Base-by-base conservation (phyloP, 371 early-diverging fungal genomes). In the Smittium culicis region DNA sequence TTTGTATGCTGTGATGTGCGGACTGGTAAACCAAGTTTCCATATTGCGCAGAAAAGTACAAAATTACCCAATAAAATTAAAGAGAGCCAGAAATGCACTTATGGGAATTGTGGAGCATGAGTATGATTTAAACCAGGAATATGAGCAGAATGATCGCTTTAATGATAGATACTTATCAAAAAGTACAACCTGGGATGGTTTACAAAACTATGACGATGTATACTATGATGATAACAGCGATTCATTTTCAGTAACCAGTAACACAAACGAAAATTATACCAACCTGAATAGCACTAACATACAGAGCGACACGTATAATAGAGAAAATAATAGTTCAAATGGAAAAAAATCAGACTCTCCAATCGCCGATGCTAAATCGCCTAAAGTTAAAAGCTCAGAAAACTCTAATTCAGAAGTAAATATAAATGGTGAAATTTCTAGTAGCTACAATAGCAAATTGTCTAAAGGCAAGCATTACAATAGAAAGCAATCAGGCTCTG, bases 101-200 rank as follows among this genome's bases (percentile, higher is more conserved):
- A 77, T 77, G 77, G 77, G 77, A 35, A 70, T 77, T 28, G 77
- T 77, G 8, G 77, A 77, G 64, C 72, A 75, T 31, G 76, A 60
- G 11, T 69, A 71, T 58, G 76, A 73, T 25, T 69, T 77, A 59
- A 72, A 70, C 30, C 70, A 68, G 34, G 77, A 77, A 61, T 68
- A 77, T 14, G 77, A 77, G 62, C 60, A 66, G 67, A 34, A 31
- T 27, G 34, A 61, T 30, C 54, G 35, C 25, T 45, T 45, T 45
- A 20, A 45, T 45, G 45, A 45, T 45, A 5, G 45, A 20, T 45
- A 45, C 45, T 45, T 45, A 45, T 45, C 45, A 20, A 45, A 45
- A 45, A 45, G 20, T 20, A 11, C 45, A 5, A 45, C 45, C 20
- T 45, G 45, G 45, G 45, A 45, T 45, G 45, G 45, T 5, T 5